A percentile compares a stretch with the other conserved stretches of the same genome.
Evolutionary conservation across 2,329 filamentous ascomycete genomes (phyloP).

Genomic region (Pseudogymnoascus sp.): DNA sequence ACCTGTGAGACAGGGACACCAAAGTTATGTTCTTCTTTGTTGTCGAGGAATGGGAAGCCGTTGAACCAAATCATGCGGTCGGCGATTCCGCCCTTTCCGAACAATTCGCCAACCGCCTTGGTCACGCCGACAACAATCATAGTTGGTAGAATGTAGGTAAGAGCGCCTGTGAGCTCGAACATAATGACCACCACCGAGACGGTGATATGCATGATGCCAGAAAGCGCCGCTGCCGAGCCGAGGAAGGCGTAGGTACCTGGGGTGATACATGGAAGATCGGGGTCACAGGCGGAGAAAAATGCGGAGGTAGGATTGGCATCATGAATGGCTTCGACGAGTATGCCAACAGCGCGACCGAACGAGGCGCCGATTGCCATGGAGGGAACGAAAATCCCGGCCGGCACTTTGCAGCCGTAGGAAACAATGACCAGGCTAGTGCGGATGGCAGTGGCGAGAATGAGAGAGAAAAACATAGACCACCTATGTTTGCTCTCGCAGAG

Average conservation of each 20-base stretch:
- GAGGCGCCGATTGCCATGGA: constrained; percentile 96
- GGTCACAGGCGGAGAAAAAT: constrained; percentile 83
- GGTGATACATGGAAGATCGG: constrained; percentile 91
- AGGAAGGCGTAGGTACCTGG: constrained; percentile 95
- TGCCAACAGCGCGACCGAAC: constrained; percentile 89
- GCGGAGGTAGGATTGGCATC: constrained; percentile 72
- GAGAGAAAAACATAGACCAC: constrained; percentile 68
- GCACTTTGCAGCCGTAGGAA: constrained; percentile 96
- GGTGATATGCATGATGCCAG: constrained; percentile 97
- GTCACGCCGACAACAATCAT: constrained; percentile 99
- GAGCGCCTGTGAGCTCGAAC: constrained; percentile 95
- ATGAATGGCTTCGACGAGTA: constrained; percentile 82
- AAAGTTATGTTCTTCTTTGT: constrained; percentile 95
- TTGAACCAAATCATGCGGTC: constrained; percentile 99
- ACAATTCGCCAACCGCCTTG: constrained; percentile 83
- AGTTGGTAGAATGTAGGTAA: constrained; percentile 93
- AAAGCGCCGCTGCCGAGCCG: constrained; percentile 82
- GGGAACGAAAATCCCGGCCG: constrained; percentile 94
- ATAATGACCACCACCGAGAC: constrained; percentile 97
- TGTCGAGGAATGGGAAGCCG: constrained; percentile 92
- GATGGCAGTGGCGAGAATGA: constrained; percentile 72
- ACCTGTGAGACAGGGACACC: constrained; percentile 86
- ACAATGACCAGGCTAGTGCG: constrained; percentile 83
- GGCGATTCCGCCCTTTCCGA: constrained; percentile 93
- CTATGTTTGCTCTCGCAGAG: constrained; percentile 76